phyloP scores from a whole-genome alignment of 768 basidiomycete genomes.

The Podaxis pistillaris region DNA sequence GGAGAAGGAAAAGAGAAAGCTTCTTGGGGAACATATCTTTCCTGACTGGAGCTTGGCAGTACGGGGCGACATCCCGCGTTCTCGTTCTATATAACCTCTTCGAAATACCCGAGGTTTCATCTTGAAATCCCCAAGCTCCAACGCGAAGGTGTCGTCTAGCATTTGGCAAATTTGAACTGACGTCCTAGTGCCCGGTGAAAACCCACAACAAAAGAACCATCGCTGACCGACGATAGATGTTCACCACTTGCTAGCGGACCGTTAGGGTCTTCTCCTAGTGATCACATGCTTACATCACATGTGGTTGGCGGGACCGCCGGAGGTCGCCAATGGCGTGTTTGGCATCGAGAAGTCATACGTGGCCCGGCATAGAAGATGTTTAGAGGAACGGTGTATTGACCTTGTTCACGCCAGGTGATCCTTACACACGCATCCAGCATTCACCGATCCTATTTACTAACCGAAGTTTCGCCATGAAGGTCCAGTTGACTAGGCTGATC shows the following conservation, averaged over 20 bases:
- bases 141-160: not conserved
- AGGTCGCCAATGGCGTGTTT: not conserved
- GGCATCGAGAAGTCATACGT: not conserved
- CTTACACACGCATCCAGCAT: not conserved
- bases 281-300: constrained; percentile 13
- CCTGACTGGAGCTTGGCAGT: not conserved
- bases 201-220: not conserved
- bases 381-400: not conserved
- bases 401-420: not conserved
- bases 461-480: constrained; percentile 5
- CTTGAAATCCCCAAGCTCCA: constrained; percentile 2
- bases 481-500: not conserved
- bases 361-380: not conserved
- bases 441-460: too few species aligned
- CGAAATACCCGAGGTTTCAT: constrained; percentile 10
- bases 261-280: not conserved
- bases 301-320: not conserved
- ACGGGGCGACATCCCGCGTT: not conserved
- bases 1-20: constrained; percentile 26
- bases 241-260: not conserved
- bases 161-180: not conserved
- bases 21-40: constrained; percentile 23
- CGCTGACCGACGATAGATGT: not conserved
- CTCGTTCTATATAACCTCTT: not conserved
- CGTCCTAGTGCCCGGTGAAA: not conserved